Percentiles rank a stretch among this genome's conserved stretches.
Evolutionary conservation across 371 early-diverging fungal genomes (phyloP).

Genomic region (Amoeboaphelidium protococcarum): DNA sequence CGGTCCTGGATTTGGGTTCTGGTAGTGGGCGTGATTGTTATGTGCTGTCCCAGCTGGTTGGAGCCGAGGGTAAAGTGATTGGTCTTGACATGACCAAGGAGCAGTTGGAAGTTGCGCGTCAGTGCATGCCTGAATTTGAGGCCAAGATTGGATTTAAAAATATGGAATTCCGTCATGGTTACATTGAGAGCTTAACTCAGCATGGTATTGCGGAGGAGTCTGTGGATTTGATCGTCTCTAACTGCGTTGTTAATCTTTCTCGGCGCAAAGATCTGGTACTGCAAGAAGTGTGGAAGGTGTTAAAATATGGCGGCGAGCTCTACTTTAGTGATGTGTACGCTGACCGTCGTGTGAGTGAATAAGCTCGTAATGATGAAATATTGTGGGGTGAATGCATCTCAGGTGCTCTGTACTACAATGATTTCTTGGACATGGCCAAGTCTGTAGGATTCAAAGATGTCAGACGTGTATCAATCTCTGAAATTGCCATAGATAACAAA

Average conservation of each 20-base stretch:
- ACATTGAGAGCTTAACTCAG: no score
- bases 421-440: conserved; percentile 14
- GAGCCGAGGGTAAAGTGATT: conserved; percentile 13
- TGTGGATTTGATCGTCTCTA: no score
- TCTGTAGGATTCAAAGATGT: conserved; percentile 15
- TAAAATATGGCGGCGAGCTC: no score
- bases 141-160: no score
- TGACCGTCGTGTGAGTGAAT: conserved; percentile 14
- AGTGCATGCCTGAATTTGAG: conserved; percentile 4
- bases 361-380: conserved; percentile 13
- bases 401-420: conserved; percentile 16
- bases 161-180: no score
- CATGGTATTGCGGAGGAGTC: no score
- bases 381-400: conserved; percentile 17
- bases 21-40: conserved; percentile 22
- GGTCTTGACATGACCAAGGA: conserved; percentile 23
- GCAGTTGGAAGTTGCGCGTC: conserved; percentile 15
- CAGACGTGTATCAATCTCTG: conserved; percentile 11
- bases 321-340: conserved; percentile 19
- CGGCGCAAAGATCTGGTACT: no score
- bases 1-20: conserved; percentile 18
- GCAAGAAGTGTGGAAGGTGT: no score
- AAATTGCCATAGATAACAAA: conserved; percentile 14
- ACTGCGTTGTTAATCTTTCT: no score
- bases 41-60: conserved; percentile 18